Evolutionary conservation across 305 asterid genomes (phyloP).

Genomic region (Solanum hybrid): DNA sequence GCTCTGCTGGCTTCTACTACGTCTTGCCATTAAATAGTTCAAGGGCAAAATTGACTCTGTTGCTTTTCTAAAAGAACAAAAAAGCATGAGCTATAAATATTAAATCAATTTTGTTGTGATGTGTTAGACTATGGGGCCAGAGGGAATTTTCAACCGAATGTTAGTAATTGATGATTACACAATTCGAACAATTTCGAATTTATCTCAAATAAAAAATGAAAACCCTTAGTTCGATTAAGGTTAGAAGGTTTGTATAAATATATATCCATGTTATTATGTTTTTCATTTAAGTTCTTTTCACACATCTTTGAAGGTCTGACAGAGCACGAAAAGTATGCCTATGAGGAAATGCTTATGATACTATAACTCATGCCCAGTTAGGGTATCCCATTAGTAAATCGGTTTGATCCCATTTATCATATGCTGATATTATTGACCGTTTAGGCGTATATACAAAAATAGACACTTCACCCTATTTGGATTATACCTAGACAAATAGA

Average conservation of each 20-base stretch:
- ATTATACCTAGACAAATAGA: neutral
- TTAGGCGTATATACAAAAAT: neutral
- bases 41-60: neutral
- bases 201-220: neutral
- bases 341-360: neutral
- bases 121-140: neutral
- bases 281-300: neutral
- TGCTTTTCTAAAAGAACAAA: neutral
- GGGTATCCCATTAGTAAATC: neutral
- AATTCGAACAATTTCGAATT: neutral
- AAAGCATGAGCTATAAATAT: neutral
- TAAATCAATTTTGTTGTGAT: neutral
- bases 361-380: neutral
- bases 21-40: conserved; percentile 1
- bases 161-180: neutral
- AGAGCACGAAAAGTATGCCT: neutral
- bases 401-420: neutral
- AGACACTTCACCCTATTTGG: neutral
- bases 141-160: neutral
- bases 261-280: no score
- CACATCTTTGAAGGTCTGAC: neutral
- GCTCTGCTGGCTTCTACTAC: conserved; percentile 11
- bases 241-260: neutral
- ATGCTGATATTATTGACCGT: neutral
- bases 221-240: neutral